Evolutionary conservation across 139 green algal genomes (phyloP), one percentile per base, ranked within the genome.

Genomic region (Tetratostichococcus sp.): DNA sequence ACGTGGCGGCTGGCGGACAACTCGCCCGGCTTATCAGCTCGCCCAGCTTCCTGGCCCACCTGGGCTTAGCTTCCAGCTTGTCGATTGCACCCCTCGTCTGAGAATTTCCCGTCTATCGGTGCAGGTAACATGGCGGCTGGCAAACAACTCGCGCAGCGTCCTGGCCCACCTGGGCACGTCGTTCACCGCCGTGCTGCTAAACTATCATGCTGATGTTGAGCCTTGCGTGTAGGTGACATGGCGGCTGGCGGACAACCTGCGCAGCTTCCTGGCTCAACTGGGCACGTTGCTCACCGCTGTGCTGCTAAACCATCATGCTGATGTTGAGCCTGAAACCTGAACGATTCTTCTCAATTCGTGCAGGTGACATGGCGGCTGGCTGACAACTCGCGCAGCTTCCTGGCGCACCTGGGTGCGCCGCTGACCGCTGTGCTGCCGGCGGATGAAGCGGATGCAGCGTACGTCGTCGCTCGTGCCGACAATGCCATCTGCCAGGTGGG

Each of bases 291-390:
- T 11, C 39, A 21, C 8, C 39, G 39, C 39, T 50, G 11, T 50
- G 39, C 39, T 21, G 39, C 39, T 11, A 50, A 21, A 21, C 11
- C 39, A 11, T 6, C 39, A 50, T 50, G 39, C 39, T 21, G 11
- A 21, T 6, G 8, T 50, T 11, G 8, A 6, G 39, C 39, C 39
- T 6, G 8, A 50, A 50, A 50, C 39, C 39, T n/a, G n/a, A n/a
- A n/a, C n/a, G n/a, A n/a, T n/a, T n/a, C 39, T 50, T 6, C 39
- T 50, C 39, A 6, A 5, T 17, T 25, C 50, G 50, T 84, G 58
- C 73, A 88, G 75, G 85, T 94, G 30, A 32, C 89, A 5, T 97
- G 93, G 93, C 81, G 91, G 69, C 58, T 95, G 19, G 70, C 84
- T 4, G 83, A 72, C 4, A 80, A 81, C 0, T 66, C 32, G 34